phyloP scores from a whole-genome alignment of 2,329 filamentous ascomycete genomes.

The Trichoderma harzianum region DNA sequence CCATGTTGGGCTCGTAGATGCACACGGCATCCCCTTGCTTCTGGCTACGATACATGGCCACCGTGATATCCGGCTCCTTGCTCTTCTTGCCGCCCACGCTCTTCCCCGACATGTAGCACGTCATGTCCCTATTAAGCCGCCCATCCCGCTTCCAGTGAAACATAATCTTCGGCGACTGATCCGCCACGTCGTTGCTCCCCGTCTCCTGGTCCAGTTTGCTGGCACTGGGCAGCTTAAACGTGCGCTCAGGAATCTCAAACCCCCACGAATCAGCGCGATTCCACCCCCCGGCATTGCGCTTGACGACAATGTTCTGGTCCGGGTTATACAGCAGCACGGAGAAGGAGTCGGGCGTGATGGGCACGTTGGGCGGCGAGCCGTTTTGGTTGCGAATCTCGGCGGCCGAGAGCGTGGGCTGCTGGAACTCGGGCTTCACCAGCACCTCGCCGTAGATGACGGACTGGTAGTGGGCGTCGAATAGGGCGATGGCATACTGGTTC shows the following conservation, averaged over 20 bases:
- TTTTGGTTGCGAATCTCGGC: constrained; percentile 73
- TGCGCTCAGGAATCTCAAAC: constrained; percentile 85
- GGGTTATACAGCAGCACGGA: constrained; percentile 91
- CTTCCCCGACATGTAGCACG: constrained; percentile 80
- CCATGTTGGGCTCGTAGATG: constrained; percentile 89
- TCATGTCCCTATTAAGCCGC: constrained; percentile 80
- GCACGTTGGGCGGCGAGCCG: constrained; percentile 55
- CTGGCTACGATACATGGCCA: constrained; percentile 78
- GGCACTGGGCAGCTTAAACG: constrained; percentile 75
- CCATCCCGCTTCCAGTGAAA: constrained; percentile 91
- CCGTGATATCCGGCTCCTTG: constrained; percentile 91
- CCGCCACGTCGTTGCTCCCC: constrained; percentile 34
- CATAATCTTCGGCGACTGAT: constrained; percentile 68
- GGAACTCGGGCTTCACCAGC: constrained; percentile 79
- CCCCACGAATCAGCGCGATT: constrained; percentile 80
- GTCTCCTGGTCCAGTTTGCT: constrained; percentile 75
- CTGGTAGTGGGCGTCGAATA: constrained; percentile 77
- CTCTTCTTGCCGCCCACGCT: constrained; percentile 72
- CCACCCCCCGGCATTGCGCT: constrained; percentile 71
- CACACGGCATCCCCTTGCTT: constrained; percentile 66
- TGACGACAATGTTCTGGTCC: constrained; percentile 74
- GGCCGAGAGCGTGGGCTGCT: constrained; percentile 74
- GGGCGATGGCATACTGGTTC: constrained; percentile 82
- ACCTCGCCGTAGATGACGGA: constrained; percentile 87
- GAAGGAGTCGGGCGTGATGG: constrained; percentile 74